Base-by-base conservation (phyloP, 225 moss, liverwort and hornwort species). In the Marchantia polymorpha region DNA sequence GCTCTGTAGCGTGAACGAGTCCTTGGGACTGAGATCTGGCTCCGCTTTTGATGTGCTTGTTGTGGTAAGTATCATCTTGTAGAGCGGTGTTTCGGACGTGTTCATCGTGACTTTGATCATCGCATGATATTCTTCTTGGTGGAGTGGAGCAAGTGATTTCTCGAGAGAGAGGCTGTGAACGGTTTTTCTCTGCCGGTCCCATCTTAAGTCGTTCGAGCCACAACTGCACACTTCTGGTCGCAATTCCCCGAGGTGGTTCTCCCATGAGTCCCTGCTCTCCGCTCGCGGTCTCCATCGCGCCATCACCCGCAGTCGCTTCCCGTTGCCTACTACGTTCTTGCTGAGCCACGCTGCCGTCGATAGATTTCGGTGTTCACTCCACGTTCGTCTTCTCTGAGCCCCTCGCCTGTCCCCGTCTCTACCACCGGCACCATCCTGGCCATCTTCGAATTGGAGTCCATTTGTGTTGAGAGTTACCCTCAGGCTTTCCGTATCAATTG, bases 101-200 rank as follows among this genome's bases (percentile, higher is more conserved):
- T 39, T 61, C 60, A 22, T 55, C 60, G 46, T 55, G 64, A 39
- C 61, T 77, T 51, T 75, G 76, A 64, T 64, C 64, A 75, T 75
- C 75, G 75, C 75, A 15, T 75, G 75, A 58, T 51, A 55, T 59
- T 59, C 19, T 59, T 75, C 58, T 75, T 59, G 75, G 58, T 75
- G 75, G 30, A 56, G 58, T 26, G 58, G 58, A 59, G 75, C 58
- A 59, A 59, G 75, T 59, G 75, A 46, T 30, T 72, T 72, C 20
- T 46, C 30, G 39, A 59, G 75, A 58, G 39, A 59, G 75, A 58
- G 31, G 59, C 46, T 56, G n/a, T 75, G 75, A 59, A 30, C 75
- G 31, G 30, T 30, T 46, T 74, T 75, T 75, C 59, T 59, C 20
- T 75, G 73, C 26, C 75, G 75, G 71, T 58, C 30, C 23, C 75